phyloP scores from a whole-genome alignment of 495 filamentous ascomycete species.

The Penicillium macrosclerotiorum region DNA sequence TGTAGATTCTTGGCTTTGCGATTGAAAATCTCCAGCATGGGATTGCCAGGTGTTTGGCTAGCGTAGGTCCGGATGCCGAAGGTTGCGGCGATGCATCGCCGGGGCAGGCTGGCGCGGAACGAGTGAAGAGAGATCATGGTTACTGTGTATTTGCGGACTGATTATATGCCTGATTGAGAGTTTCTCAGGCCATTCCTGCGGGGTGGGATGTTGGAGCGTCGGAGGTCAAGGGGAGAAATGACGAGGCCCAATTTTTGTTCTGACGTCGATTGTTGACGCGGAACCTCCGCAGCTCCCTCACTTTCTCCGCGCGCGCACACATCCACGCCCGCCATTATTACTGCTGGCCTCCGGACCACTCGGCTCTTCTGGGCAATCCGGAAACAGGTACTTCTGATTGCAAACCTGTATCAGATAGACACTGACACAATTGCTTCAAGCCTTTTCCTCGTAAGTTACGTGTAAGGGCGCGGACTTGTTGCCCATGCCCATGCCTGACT shows the following conservation, averaged over 20 bases:
- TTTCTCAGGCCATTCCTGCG: slow-evolving; percentile 10
- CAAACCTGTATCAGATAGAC: not conserved
- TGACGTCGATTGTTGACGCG: slow-evolving; percentile 36
- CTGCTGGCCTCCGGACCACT: not conserved
- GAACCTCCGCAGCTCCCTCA: slow-evolving; percentile 27
- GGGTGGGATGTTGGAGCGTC: slow-evolving; percentile 3
- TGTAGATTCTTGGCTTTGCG: slow-evolving; percentile 81
- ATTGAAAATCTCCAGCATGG: slow-evolving; percentile 89
- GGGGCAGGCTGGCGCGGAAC: slow-evolving; percentile 22
- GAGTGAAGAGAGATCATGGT: slow-evolving; percentile 30
- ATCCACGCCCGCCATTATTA: slow-evolving; percentile 11
- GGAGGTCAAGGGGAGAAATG: slow-evolving; percentile 6
- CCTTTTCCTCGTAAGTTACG: slow-evolving; percentile 4
- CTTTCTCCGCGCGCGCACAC: slow-evolving; percentile 18
- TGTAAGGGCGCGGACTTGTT: not conserved
- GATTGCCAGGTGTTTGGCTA: slow-evolving; percentile 69
- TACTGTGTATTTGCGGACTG: not conserved
- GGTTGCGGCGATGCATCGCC: slow-evolving; percentile 13
- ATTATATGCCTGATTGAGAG: not conserved
- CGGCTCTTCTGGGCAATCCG: not conserved
- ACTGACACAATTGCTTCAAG: not conserved
- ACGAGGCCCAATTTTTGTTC: slow-evolving; percentile 23
- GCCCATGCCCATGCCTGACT: slow-evolving; percentile 6
- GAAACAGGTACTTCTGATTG: not conserved
- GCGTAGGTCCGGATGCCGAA: slow-evolving; percentile 59